A percentile compares a stretch with the other conserved stretches of the same genome.
Evolutionary conservation across 495 filamentous ascomycete species (phyloP).

Genomic region (Tuber melanosporum): DNA sequence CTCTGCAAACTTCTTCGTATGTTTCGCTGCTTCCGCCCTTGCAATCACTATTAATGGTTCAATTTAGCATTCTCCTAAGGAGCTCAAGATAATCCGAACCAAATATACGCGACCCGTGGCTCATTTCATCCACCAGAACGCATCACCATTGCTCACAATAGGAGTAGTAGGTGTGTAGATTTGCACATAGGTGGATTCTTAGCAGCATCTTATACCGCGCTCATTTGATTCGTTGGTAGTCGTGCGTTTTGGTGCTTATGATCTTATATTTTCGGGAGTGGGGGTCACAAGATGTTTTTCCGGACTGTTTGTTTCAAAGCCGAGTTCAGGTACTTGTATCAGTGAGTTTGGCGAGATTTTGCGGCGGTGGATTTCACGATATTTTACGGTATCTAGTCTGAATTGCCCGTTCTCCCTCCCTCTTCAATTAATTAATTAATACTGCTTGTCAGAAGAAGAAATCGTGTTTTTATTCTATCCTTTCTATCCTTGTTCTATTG

Average conservation of each 20-base stretch:
- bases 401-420: too few relatives aligned
- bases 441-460: too few relatives aligned
- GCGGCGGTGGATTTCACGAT: too few relatives aligned
- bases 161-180: conserved; percentile 1
- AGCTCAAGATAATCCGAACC: conserved; percentile 85
- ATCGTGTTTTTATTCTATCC: too few relatives aligned
- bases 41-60: background rate
- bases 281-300: conserved; percentile 1
- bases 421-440: too few relatives aligned
- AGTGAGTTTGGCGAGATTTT: too few relatives aligned
- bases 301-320: background rate
- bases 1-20: conserved; percentile 78
- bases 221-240: background rate
- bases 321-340: background rate
- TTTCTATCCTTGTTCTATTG: too few relatives aligned
- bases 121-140: background rate
- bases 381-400: too few relatives aligned
- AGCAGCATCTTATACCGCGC: background rate
- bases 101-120: conserved; percentile 55
- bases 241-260: background rate
- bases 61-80: conserved; percentile 59
- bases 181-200: conserved; percentile 25
- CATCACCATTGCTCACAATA: background rate
- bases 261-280: background rate
- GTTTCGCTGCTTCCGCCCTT: background rate